Evolutionary conservation across 441 rosid species (phyloP).

Genomic region (Isatis lusitanica): DNA sequence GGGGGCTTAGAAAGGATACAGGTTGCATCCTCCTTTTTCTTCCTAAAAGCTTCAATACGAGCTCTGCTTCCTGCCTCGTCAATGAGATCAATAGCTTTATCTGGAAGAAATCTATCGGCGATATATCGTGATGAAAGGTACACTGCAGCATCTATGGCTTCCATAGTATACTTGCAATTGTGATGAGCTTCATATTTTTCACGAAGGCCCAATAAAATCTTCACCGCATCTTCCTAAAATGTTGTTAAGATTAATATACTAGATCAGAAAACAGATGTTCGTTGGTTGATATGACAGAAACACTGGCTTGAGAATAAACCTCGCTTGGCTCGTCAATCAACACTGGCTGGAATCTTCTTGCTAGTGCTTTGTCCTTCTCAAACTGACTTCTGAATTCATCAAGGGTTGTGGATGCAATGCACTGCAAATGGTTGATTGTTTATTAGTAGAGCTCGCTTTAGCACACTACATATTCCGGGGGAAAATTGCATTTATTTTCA

Average conservation of each 20-base stretch:
- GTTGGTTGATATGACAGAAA: slow-evolving; percentile 21
- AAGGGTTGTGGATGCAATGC: slow-evolving; percentile 75
- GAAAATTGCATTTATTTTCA: neutral
- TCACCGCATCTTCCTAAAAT: slow-evolving; percentile 69
- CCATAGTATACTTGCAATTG: slow-evolving; percentile 61
- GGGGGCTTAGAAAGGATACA: slow-evolving; percentile 80
- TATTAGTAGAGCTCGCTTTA: slow-evolving; percentile 9
- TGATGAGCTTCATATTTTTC: slow-evolving; percentile 74
- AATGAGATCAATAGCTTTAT: slow-evolving; percentile 82
- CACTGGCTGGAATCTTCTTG: slow-evolving; percentile 80
- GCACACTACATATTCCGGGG: neutral
- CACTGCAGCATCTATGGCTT: slow-evolving; percentile 80
- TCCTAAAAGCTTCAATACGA: slow-evolving; percentile 73
- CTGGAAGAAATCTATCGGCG: slow-evolving; percentile 74
- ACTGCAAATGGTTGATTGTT: slow-evolving; percentile 47
- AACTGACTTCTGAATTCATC: slow-evolving; percentile 69
- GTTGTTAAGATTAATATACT: slow-evolving; percentile 11
- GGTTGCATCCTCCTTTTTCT: slow-evolving; percentile 76
- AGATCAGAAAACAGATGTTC: slow-evolving; percentile 25
- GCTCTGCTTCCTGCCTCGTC: slow-evolving; percentile 97
- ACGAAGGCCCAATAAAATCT: slow-evolving; percentile 67
- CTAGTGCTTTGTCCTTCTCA: slow-evolving; percentile 79
- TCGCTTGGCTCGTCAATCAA: slow-evolving; percentile 69
- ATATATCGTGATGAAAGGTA: slow-evolving; percentile 69
- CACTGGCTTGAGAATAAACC: slow-evolving; percentile 39